Conservation (phyloP, 202 grass and related monocot species). For the Digitaria exilis region DNA sequence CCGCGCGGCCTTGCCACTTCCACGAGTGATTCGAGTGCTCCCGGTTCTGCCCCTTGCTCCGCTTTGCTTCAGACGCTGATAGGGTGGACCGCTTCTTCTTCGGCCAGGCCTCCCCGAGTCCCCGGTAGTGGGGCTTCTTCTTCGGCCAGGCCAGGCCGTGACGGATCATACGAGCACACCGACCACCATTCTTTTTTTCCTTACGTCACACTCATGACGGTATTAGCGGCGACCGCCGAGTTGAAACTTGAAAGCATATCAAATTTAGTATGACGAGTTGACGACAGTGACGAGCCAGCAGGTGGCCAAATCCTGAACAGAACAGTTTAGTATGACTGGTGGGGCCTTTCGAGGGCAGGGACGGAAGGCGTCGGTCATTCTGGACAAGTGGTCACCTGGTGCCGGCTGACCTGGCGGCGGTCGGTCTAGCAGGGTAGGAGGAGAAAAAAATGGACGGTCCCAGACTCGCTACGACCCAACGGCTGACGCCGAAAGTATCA, state of each 20-base stretch:
- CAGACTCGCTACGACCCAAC: background rate
- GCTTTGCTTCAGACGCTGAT: too few species aligned
- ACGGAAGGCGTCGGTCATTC: constrained; percentile 6
- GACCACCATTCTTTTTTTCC: too few species aligned
- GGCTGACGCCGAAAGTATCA: constrained; percentile 17
- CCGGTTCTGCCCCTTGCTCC: too few species aligned
- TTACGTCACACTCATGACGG: background rate
- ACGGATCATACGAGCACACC: too few species aligned
- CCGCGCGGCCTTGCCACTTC: too few species aligned
- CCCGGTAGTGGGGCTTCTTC: too few species aligned
- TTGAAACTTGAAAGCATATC: background rate
- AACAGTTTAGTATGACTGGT: constrained; percentile 8
- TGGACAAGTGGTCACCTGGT: background rate
- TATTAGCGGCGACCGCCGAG: too few species aligned
- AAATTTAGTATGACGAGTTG: background rate
- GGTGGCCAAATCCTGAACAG: background rate
- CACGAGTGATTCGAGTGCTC: too few species aligned
- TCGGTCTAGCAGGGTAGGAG: background rate
- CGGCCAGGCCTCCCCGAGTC: too few species aligned
- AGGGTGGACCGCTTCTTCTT: too few species aligned
- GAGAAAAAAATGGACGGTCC: background rate
- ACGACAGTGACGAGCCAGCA: background rate
- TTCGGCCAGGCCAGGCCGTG: too few species aligned
- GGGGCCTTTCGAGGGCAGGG: constrained; percentile 5
- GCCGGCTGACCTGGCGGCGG: background rate